phyloP scores from a whole-genome alignment of 768 basidiomycete genomes.

The Phaffia australis region DNA sequence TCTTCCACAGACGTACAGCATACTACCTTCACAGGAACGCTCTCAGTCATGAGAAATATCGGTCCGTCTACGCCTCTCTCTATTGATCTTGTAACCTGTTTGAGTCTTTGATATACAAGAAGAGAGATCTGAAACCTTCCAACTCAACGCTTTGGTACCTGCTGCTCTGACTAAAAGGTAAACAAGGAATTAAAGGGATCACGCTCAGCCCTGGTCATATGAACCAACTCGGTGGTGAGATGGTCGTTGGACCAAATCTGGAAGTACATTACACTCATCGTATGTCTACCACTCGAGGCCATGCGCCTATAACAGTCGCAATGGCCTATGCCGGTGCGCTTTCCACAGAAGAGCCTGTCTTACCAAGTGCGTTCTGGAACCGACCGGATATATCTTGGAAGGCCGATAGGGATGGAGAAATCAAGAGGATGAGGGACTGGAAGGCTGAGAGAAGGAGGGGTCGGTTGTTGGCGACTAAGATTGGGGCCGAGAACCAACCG shows the following conservation, averaged over 20 bases:
- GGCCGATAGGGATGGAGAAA: constrained; percentile 38
- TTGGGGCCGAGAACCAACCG: neutral
- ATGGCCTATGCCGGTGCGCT: constrained; percentile 51
- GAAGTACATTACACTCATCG: constrained; percentile 67
- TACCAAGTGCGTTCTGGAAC: constrained; percentile 5
- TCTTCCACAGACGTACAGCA: too few relatives aligned
- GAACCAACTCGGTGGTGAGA: constrained; percentile 62
- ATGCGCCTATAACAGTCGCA: constrained; percentile 61
- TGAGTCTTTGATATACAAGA: constrained; percentile 44
- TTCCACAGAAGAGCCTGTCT: neutral
- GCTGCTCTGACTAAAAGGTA: constrained; percentile 36
- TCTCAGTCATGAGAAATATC: too few relatives aligned
- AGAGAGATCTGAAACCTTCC: constrained; percentile 56
- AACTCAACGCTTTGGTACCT: constrained; percentile 57
- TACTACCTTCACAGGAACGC: too few relatives aligned
- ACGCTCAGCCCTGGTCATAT: constrained; percentile 47
- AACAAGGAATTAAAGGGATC: constrained; percentile 44
- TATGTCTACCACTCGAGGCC: constrained; percentile 65
- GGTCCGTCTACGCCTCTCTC: neutral
- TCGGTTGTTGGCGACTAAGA: constrained; percentile 9
- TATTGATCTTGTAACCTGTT: neutral
- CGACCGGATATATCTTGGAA: constrained; percentile 35
- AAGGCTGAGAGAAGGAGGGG: constrained; percentile 34
- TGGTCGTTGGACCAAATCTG: constrained; percentile 54
- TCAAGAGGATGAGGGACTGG: constrained; percentile 37